Percentiles rank a stretch among this genome's conserved stretches.
Conservation (phyloP, 768 basidiomycete species). For the Podaxis sp. region DNA sequence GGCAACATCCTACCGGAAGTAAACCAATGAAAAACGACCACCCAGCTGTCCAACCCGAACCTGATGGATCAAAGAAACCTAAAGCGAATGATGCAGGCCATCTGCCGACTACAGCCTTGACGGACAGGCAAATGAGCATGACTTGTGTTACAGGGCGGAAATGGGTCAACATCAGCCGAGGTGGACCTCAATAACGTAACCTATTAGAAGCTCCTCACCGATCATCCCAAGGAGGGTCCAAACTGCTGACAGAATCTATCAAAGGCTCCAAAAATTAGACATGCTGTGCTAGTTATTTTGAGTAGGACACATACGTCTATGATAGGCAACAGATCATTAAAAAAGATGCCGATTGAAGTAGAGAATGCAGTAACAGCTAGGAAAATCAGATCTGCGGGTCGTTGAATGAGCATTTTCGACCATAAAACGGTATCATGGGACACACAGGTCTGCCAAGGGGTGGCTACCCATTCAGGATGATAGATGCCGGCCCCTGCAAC, state of each 20-base stretch:
- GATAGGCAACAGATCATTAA: slow-evolving; percentile 44
- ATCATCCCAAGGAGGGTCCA: slow-evolving; percentile 61
- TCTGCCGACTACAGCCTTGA: slow-evolving; percentile 51
- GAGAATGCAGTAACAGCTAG: slow-evolving; percentile 45
- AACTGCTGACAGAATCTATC: slow-evolving; percentile 50
- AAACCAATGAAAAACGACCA: slow-evolving; percentile 70
- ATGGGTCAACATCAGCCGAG: background rate
- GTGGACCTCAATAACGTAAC: background rate
- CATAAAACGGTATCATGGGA: background rate
- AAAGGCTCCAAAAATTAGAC: background rate
- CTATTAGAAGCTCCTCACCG: slow-evolving; percentile 23
- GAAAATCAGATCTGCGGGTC: slow-evolving; percentile 45
- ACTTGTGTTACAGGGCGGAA: slow-evolving; percentile 26
- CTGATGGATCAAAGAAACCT: slow-evolving; percentile 53
- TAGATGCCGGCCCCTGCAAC: slow-evolving; percentile 57
- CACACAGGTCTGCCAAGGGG: slow-evolving; percentile 58
- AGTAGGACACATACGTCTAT: slow-evolving; percentile 37
- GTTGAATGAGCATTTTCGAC: background rate
- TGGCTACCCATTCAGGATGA: slow-evolving; percentile 52
- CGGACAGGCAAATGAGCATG: slow-evolving; percentile 51
- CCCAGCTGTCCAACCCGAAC: slow-evolving; percentile 63
- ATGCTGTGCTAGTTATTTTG: background rate
- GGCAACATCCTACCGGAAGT: slow-evolving; percentile 38
- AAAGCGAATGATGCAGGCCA: slow-evolving; percentile 53
- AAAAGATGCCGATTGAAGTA: slow-evolving; percentile 49